phyloP scores from a whole-genome alignment of 768 basidiomycete species.

The Auricularia auricula-judae region DNA sequence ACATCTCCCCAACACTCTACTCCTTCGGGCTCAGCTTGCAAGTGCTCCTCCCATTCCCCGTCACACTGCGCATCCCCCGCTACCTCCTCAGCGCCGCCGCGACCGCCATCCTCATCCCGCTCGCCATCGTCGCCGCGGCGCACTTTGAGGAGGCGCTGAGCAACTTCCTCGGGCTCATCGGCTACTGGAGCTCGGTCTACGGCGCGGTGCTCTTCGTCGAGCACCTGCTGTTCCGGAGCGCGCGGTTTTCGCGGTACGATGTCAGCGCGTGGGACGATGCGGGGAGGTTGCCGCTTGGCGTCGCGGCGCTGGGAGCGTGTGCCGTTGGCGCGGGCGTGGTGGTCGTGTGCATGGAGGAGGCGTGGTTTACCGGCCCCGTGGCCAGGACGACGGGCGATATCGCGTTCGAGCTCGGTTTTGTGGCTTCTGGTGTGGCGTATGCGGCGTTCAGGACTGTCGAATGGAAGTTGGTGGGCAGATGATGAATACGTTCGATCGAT shows the following conservation, averaged over 20 bases:
- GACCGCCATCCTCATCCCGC: conserved; percentile 57
- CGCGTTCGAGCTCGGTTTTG: conserved; percentile 53
- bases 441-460: conserved; percentile 37
- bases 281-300: conserved; percentile 44
- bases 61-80: conserved; percentile 39
- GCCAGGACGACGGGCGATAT: conserved; percentile 57
- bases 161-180: conserved; percentile 58
- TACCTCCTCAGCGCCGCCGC: conserved; percentile 60
- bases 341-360: conserved; percentile 60
- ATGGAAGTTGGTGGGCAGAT: conserved; percentile 12
- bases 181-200: conserved; percentile 50
- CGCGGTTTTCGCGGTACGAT: conserved; percentile 38
- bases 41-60: conserved; percentile 47
- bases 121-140: conserved; percentile 59
- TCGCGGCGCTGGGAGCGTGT: conserved; percentile 46
- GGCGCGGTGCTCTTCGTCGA: conserved; percentile 50
- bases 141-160: conserved; percentile 54
- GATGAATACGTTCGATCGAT: background rate
- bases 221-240: conserved; percentile 53
- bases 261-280: conserved; percentile 43
- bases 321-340: conserved; percentile 42
- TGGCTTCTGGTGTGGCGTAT: conserved; percentile 36
- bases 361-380: conserved; percentile 61
- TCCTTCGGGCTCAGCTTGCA: conserved; percentile 68
- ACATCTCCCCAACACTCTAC: conserved; percentile 77